These are phyloP conservation scores for Fonsecaea pedrosoi DNA, from an alignment of 2,329 filamentous ascomycete genomes.

Conservation along the genomic window DNA sequence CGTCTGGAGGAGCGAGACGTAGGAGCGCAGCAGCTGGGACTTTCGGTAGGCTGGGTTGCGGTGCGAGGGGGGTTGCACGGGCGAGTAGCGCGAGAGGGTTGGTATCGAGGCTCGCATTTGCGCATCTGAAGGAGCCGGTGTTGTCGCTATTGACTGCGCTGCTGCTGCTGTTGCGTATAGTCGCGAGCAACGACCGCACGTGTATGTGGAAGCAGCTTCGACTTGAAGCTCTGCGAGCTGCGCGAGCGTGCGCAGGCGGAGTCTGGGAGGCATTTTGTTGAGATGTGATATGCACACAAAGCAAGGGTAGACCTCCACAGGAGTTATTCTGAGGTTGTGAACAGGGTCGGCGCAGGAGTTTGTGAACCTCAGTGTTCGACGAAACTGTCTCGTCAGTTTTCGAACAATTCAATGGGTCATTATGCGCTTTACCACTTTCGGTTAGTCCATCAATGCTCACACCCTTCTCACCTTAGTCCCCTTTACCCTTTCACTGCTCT, in stretches of 20 bases:
- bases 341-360: background rate
- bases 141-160: constrained; percentile 57
- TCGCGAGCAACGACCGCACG: constrained; percentile 43
- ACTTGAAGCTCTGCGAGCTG: constrained; percentile 44
- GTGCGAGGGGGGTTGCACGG: constrained; percentile 84
- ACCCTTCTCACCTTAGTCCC: too few species aligned
- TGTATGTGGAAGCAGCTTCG: constrained; percentile 41
- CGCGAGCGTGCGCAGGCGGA: constrained; percentile 51
- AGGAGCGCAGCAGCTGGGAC: constrained; percentile 83
- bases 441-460: background rate
- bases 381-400: background rate
- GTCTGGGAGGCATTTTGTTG: constrained; percentile 59
- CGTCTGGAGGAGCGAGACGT: constrained; percentile 85
- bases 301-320: background rate
- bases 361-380: background rate
- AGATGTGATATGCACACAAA: background rate
- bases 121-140: constrained; percentile 60
- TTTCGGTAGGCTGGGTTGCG: constrained; percentile 87
- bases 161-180: constrained; percentile 54
- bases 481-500: too few species aligned
- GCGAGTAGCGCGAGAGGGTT: constrained; percentile 59
- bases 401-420: background rate
- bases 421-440: background rate
- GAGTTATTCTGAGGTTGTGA: background rate
- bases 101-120: constrained; percentile 52